Conservation (phyloP, 257 asterid species). For the Linderniella brevidens region DNA sequence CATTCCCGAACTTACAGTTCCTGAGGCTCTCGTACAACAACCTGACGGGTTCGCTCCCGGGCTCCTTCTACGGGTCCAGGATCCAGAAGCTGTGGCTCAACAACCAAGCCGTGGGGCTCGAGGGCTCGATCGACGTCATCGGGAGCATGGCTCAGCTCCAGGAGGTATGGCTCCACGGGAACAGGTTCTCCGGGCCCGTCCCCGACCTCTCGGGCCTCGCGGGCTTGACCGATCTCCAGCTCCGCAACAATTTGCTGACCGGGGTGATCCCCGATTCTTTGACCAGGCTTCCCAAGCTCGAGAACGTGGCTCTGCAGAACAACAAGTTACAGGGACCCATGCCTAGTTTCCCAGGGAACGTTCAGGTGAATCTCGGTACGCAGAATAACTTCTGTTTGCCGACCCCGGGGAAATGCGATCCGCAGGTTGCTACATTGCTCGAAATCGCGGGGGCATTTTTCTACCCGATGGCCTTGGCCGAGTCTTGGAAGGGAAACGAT, state of each 20-base stretch:
- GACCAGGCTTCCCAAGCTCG: constrained; percentile 31
- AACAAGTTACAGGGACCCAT: constrained; percentile 63
- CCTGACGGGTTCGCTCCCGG: constrained; percentile 44
- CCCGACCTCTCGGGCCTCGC: constrained; percentile 55
- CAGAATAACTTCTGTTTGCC: constrained; percentile 39
- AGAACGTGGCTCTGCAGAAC: constrained; percentile 29
- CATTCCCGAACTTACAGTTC: constrained; percentile 35
- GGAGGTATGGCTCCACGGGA: constrained; percentile 53
- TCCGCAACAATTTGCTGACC: constrained; percentile 51
- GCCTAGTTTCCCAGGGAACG: constrained; percentile 27
- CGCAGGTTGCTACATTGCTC: constrained; percentile 51
- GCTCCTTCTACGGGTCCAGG: constrained; percentile 33
- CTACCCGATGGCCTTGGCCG: constrained; percentile 41
- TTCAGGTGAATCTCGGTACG: constrained; percentile 25
- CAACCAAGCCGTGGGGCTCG: constrained; percentile 40
- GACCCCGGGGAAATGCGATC: constrained; percentile 50
- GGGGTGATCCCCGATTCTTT: constrained; percentile 62
- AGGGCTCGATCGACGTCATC: constrained; percentile 39
- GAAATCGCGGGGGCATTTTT: constrained; percentile 30
- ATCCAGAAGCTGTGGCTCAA: constrained; percentile 47
- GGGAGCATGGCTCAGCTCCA: constrained; percentile 29
- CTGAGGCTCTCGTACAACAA: constrained; percentile 55
- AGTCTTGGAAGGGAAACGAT: constrained; percentile 60
- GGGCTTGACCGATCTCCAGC: constrained; percentile 30
- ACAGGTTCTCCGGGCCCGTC: constrained; percentile 47